Percentiles rank a stretch among this genome's conserved stretches.
Conservation (phyloP, 2,329 filamentous ascomycete genomes). For the Colletotrichum incanum region DNA sequence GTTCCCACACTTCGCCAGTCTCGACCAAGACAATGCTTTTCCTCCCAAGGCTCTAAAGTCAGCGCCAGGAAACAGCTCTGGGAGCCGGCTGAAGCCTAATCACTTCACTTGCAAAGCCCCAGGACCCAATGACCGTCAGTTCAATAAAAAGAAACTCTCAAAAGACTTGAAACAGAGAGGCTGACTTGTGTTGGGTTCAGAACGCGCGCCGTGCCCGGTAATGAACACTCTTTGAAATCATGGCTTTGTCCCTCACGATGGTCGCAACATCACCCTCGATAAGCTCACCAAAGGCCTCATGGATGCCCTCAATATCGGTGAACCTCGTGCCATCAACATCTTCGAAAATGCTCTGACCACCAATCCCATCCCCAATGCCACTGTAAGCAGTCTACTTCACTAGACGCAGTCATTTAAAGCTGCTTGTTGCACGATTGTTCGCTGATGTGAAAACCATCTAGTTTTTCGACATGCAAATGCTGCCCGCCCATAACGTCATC, state of each 20-base stretch:
- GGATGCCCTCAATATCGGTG: slow-evolving; percentile 60
- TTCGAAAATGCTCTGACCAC: slow-evolving; percentile 58
- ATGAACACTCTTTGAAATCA: slow-evolving; percentile 48
- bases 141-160: not conserved
- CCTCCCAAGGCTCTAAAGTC: too few relatives aligned
- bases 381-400: not conserved
- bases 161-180: not conserved
- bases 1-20: too few relatives aligned
- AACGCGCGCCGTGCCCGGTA: slow-evolving; percentile 44
- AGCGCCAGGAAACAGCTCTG: too few relatives aligned
- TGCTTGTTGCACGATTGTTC: too few relatives aligned
- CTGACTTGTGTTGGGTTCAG: slow-evolving; percentile 43
- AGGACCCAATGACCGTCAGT: not conserved
- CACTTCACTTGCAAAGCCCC: not conserved
- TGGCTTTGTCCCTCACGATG: slow-evolving; percentile 46
- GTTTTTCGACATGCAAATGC: slow-evolving; percentile 49
- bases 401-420: too few relatives aligned
- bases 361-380: slow-evolving; percentile 56
- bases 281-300: slow-evolving; percentile 47
- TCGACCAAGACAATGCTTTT: too few relatives aligned
- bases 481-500: slow-evolving; percentile 50
- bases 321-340: slow-evolving; percentile 55
- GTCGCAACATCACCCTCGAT: slow-evolving; percentile 47
- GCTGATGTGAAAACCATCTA: not conserved
- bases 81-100: not conserved